A percentile compares a stretch with the other conserved stretches of the same genome.
phyloP scores from a whole-genome alignment of 306 rosid genomes.

The Inga oerstediana region DNA sequence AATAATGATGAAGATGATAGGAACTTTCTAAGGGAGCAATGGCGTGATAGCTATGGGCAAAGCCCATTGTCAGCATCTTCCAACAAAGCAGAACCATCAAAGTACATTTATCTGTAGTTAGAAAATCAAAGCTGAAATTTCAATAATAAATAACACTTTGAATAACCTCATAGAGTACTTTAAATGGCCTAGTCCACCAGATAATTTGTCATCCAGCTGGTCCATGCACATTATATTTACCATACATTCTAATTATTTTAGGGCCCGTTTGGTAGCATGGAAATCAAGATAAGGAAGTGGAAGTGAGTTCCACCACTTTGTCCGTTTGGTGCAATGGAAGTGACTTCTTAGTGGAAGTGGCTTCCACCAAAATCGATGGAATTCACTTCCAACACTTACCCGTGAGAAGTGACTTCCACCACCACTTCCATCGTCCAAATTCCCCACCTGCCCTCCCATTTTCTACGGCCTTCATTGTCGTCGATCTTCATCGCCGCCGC shows the following conservation, averaged over 20 bases:
- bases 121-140: constrained; percentile 19
- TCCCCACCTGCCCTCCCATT: too few relatives aligned
- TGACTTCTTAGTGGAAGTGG: too few relatives aligned
- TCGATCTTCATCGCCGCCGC: too few relatives aligned
- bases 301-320: too few relatives aligned
- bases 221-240: background rate
- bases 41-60: background rate
- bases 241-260: background rate
- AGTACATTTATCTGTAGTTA: background rate
- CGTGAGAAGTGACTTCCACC: too few relatives aligned
- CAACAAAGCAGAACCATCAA: constrained; percentile 18
- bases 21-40: background rate
- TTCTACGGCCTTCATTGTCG: too few relatives aligned
- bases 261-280: too few relatives aligned
- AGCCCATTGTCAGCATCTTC: background rate
- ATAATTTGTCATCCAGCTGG: background rate
- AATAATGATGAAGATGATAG: background rate
- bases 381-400: too few relatives aligned
- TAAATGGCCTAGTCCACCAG: background rate
- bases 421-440: too few relatives aligned
- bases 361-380: too few relatives aligned
- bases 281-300: too few relatives aligned
- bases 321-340: too few relatives aligned
- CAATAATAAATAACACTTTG: constrained; percentile 9
- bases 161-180: background rate